Percentiles rank a stretch among this genome's conserved stretches.
phyloP scores from a whole-genome alignment of 495 filamentous ascomycete genomes.

The Annulohypoxylon bovei region DNA sequence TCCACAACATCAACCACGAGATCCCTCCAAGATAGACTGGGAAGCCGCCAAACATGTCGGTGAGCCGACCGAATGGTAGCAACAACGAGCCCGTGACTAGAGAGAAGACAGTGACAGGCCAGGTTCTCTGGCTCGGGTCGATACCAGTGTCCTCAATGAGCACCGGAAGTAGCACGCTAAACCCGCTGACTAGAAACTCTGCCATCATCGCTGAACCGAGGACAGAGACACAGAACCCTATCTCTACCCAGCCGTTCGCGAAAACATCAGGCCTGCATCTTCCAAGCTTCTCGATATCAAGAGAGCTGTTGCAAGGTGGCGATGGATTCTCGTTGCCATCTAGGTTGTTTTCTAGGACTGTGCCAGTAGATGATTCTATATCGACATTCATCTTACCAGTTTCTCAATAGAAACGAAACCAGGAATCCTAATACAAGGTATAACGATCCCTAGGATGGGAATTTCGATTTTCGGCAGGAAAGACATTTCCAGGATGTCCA shows the following conservation, averaged over 20 bases:
- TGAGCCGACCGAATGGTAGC: conserved; percentile 73
- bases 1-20: conserved; percentile 61
- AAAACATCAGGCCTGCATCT: conserved; percentile 14
- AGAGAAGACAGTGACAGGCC: conserved; percentile 76
- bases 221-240: conserved; percentile 18
- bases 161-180: conserved; percentile 64
- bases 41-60: conserved; percentile 77
- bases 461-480: neutral
- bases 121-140: conserved; percentile 65
- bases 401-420: too few species aligned
- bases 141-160: conserved; percentile 67
- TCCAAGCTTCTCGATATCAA: conserved; percentile 25
- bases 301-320: neutral
- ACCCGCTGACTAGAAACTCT: conserved; percentile 1
- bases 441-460: neutral
- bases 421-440: neutral
- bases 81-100: conserved; percentile 72
- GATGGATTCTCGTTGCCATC: neutral
- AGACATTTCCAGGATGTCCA: neutral
- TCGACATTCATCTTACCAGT: neutral
- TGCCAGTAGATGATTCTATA: neutral
- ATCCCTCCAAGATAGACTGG: conserved; percentile 68
- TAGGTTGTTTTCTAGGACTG: neutral
- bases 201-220: neutral
- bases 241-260: conserved; percentile 22